These are phyloP conservation scores for Xeromyces bisporus DNA, from an alignment of 495 filamentous ascomycete species.

Conservation along the genomic window DNA sequence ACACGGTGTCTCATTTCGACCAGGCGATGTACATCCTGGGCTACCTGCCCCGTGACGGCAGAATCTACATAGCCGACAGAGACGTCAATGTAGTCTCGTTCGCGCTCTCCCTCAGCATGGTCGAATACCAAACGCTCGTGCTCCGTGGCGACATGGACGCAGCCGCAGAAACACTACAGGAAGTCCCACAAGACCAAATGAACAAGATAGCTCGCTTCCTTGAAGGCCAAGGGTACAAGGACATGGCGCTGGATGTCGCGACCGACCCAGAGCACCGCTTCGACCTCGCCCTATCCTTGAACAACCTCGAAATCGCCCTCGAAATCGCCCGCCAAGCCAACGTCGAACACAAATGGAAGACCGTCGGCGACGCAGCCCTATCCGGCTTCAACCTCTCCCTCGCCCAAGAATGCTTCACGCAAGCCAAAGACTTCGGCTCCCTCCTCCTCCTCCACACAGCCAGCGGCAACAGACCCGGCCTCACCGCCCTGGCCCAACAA, in stretches of 20 bases:
- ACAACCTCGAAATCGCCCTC: slow-evolving; percentile 67
- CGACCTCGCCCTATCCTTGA: slow-evolving; percentile 72
- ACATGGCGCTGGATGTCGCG: slow-evolving; percentile 86
- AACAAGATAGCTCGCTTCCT: slow-evolving; percentile 97
- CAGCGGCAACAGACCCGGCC: slow-evolving; percentile 55
- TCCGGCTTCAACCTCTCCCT: slow-evolving; percentile 70
- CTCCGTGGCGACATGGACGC: slow-evolving; percentile 89
- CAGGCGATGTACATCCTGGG: slow-evolving; percentile 86
- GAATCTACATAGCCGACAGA: slow-evolving; percentile 88
- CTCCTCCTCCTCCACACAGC: slow-evolving; percentile 74
- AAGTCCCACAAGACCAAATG: slow-evolving; percentile 76
- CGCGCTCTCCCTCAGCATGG: slow-evolving; percentile 77
- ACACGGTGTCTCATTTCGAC: slow-evolving; percentile 97
- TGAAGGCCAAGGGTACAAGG: slow-evolving; percentile 93
- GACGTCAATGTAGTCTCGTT: slow-evolving; percentile 85
- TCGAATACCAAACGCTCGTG: slow-evolving; percentile 94
- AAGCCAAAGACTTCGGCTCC: slow-evolving; percentile 79
- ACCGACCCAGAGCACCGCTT: slow-evolving; percentile 95
- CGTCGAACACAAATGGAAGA: slow-evolving; percentile 95
- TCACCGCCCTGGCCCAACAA: slow-evolving; percentile 50
- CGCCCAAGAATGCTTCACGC: slow-evolving; percentile 80
- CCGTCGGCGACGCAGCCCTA: slow-evolving; percentile 80
- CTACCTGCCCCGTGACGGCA: slow-evolving; percentile 83
- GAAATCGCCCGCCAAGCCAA: slow-evolving; percentile 70
- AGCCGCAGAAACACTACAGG: slow-evolving; percentile 65